Conservation (phyloP, 1,284 basidiomycete genomes). For the Pisolithus thermaeus region DNA sequence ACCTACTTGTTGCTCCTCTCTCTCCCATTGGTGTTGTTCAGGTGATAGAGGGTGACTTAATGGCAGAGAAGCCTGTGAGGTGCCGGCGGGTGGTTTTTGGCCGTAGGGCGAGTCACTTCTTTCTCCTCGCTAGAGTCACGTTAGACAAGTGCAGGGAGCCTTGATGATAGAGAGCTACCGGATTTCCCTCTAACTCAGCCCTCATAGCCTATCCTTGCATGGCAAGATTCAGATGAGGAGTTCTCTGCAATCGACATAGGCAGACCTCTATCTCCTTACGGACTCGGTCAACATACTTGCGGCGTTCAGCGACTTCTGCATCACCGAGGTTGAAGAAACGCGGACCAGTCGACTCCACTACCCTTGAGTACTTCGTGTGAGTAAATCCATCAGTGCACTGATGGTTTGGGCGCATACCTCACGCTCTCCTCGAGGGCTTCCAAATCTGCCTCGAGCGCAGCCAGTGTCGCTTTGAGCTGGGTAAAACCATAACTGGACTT, state of each 20-base stretch:
- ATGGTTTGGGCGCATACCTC: conserved; percentile 39
- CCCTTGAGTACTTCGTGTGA: conserved; percentile 37
- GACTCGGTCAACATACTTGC: conserved; percentile 70
- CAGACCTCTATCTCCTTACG: conserved; percentile 68
- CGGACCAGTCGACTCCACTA: conserved; percentile 76
- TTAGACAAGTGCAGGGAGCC: not conserved
- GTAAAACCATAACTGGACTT: not conserved
- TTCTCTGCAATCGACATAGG: conserved; percentile 28
- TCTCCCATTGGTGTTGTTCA: conserved; percentile 72
- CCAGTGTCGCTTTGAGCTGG: conserved; percentile 71
- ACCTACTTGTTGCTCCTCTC: conserved; percentile 74
- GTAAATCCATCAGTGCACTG: not conserved
- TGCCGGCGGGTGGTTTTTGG: conserved; percentile 7
- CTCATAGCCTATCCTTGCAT: conserved; percentile 63
- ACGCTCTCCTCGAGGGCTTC: conserved; percentile 89
- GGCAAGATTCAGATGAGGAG: conserved; percentile 12
- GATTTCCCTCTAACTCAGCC: conserved; percentile 33
- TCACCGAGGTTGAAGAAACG: conserved; percentile 79
- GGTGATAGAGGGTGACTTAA: conserved; percentile 9
- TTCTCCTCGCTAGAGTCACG: conserved; percentile 5
- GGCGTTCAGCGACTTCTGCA: conserved; percentile 63
- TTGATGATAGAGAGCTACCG: conserved; percentile 24
- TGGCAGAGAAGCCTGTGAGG: conserved; percentile 11
- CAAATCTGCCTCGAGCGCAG: conserved; percentile 74
- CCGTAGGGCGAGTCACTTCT: conserved; percentile 13